phyloP scores from a whole-genome alignment of 495 filamentous ascomycete species.

The Pseudomonodictys pantanalensis region DNA sequence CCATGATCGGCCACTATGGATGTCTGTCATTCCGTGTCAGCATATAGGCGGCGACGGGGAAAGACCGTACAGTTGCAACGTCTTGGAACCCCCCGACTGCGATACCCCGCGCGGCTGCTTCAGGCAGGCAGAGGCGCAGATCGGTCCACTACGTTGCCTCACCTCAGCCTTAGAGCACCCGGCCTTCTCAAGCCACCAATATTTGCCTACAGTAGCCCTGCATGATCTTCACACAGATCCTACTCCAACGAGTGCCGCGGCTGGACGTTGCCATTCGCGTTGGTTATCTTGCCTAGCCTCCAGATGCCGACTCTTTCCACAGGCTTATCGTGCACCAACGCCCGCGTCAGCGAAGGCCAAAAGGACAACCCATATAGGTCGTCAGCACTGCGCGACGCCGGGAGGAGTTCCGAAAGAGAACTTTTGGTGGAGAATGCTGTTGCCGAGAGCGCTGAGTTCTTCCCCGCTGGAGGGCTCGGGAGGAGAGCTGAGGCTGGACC shows the following conservation, averaged over 20 bases:
- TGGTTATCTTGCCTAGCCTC: background rate
- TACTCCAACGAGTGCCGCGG: conserved; percentile 6
- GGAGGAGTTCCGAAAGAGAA: too few relatives aligned
- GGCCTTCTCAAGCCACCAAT: conserved; percentile 27
- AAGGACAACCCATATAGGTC: background rate
- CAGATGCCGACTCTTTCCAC: background rate
- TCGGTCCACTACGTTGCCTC: background rate
- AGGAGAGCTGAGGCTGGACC: background rate
- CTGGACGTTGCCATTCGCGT: conserved; percentile 19
- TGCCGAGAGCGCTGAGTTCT: background rate
- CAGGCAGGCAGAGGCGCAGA: background rate
- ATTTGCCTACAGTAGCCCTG: conserved; percentile 32
- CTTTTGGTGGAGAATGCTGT: background rate
- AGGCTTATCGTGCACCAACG: conserved; percentile 9
- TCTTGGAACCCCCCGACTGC: too few relatives aligned
- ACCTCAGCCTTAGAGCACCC: conserved; percentile 18
- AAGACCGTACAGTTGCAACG: background rate
- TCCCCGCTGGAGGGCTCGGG: background rate
- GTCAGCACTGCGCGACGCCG: too few relatives aligned
- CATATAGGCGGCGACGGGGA: background rate
- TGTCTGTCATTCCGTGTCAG: background rate
- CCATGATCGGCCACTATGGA: background rate
- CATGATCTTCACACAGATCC: conserved; percentile 31
- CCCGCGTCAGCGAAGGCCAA: too few relatives aligned
- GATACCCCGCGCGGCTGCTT: background rate